These are phyloP conservation scores for Suillus sp. DNA, from an alignment of 768 basidiomycete species.

Conservation along the genomic window DNA sequence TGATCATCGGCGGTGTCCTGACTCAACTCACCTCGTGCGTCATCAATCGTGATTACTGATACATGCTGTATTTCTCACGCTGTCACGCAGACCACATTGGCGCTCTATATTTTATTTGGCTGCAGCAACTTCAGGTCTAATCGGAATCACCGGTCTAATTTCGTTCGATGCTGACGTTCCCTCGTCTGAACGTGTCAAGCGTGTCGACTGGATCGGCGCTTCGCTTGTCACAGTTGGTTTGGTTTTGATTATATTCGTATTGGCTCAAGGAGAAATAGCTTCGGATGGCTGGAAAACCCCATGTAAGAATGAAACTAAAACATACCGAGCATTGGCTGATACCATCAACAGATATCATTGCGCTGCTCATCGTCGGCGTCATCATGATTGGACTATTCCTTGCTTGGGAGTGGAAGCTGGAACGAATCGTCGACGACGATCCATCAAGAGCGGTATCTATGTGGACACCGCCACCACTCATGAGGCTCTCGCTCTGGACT, in stretches of 20 bases:
- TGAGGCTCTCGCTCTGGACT: conserved; percentile 63
- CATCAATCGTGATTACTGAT: not conserved
- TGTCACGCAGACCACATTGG: conserved; percentile 50
- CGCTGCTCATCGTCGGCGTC: conserved; percentile 62
- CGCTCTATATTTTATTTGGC: conserved; percentile 64
- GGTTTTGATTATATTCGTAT: conserved; percentile 69
- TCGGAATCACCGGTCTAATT: conserved; percentile 52
- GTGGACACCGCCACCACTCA: conserved; percentile 58
- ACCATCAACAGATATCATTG: conserved; percentile 61
- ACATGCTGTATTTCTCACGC: conserved; percentile 4
- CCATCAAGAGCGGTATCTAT: conserved; percentile 26
- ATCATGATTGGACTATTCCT: conserved; percentile 58
- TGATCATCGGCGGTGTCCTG: conserved; percentile 68
- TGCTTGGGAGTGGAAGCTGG: conserved; percentile 66
- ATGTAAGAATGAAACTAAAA: conserved; percentile 39
- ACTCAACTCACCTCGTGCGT: conserved; percentile 52
- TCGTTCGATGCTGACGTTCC: conserved; percentile 59
- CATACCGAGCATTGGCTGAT: conserved; percentile 23
- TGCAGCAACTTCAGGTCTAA: conserved; percentile 55
- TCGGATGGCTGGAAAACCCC: conserved; percentile 60
- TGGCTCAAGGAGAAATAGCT: conserved; percentile 64
- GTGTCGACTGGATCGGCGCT: conserved; percentile 83
- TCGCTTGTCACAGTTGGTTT: conserved; percentile 64
- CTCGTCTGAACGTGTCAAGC: conserved; percentile 42
- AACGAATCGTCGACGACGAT: conserved; percentile 28